These are phyloP conservation scores for Lichtheimia ornata DNA, from an alignment of 371 early-diverging fungal species.

Conservation along the genomic window DNA sequence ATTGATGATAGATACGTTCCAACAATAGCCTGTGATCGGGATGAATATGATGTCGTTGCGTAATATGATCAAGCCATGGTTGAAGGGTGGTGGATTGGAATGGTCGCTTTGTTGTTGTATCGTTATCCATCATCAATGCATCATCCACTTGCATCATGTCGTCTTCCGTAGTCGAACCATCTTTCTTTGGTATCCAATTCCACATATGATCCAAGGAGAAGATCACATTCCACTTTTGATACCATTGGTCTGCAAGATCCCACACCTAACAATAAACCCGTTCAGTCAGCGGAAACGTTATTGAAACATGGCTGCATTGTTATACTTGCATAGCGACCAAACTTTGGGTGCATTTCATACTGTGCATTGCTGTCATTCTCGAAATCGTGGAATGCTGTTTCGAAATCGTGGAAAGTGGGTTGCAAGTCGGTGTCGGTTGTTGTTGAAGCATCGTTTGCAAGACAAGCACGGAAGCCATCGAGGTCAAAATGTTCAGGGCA, in stretches of 20 bases:
- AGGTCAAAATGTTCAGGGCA: conserved; percentile 32
- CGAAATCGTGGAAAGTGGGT: conserved; percentile 7
- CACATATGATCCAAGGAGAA: conserved; percentile 49
- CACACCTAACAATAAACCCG: conserved; percentile 28
- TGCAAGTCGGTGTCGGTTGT: not conserved
- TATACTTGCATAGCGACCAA: conserved; percentile 43
- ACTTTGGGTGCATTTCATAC: conserved; percentile 45
- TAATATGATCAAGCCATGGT: conserved; percentile 37
- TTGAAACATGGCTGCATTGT: not conserved
- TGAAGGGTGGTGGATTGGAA: conserved; percentile 20
- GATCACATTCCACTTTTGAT: conserved; percentile 47
- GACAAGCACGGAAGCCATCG: conserved; percentile 32
- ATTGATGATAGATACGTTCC: conserved; percentile 32
- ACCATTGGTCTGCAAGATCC: conserved; percentile 51
- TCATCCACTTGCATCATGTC: conserved; percentile 10
- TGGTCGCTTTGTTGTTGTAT: conserved; percentile 15
- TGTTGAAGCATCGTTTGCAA: conserved; percentile 12
- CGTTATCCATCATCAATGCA: conserved; percentile 15
- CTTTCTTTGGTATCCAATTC: conserved; percentile 30
- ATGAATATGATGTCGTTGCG: conserved; percentile 31
- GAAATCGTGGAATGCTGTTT: conserved; percentile 31
- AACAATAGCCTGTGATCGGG: conserved; percentile 34
- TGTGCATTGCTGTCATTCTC: conserved; percentile 32
- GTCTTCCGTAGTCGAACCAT: conserved; percentile 1
- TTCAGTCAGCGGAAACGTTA: not conserved